A percentile compares a stretch with the other conserved stretches of the same genome.
Evolutionary conservation across 2,329 filamentous ascomycete species (phyloP).

Genomic region (Allantophomopsis cytisporea): DNA sequence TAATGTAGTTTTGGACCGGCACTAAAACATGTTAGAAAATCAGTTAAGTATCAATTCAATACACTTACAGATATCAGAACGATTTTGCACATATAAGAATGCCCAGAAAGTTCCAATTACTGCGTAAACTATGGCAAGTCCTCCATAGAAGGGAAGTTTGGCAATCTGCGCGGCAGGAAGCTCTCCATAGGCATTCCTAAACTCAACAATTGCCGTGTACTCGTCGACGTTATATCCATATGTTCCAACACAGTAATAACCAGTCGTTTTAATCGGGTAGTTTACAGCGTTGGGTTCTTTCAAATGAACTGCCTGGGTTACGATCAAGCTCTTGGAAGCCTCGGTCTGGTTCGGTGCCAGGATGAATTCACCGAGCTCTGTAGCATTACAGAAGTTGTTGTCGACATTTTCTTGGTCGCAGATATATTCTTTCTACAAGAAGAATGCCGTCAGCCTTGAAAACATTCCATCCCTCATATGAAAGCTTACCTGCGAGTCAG

Average conservation of each 20-base stretch:
- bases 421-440: conserved; percentile 46
- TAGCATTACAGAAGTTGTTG: conserved; percentile 57
- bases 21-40: conserved; percentile 31
- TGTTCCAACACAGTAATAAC: conserved; percentile 90
- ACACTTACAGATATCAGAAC: conserved; percentile 68
- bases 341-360: conserved; percentile 63
- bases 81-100: conserved; percentile 89
- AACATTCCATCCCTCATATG: too few species aligned
- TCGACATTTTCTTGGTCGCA: conserved; percentile 63
- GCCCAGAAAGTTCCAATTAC: conserved; percentile 81
- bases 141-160: conserved; percentile 94
- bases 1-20: conserved; percentile 97
- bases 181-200: conserved; percentile 93
- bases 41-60: neutral
- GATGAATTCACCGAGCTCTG: conserved; percentile 77
- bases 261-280: conserved; percentile 78
- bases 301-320: conserved; percentile 71
- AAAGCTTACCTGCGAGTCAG: conserved; percentile 36
- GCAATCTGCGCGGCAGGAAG: conserved; percentile 90
- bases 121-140: conserved; percentile 85
- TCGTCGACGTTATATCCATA: conserved; percentile 51
- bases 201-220: conserved; percentile 75
- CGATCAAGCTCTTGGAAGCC: conserved; percentile 55
- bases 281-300: conserved; percentile 61
- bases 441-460: too few species aligned